Base-by-base conservation (phyloP, 106 monocot genomes). In the Triglochin maritima region DNA sequence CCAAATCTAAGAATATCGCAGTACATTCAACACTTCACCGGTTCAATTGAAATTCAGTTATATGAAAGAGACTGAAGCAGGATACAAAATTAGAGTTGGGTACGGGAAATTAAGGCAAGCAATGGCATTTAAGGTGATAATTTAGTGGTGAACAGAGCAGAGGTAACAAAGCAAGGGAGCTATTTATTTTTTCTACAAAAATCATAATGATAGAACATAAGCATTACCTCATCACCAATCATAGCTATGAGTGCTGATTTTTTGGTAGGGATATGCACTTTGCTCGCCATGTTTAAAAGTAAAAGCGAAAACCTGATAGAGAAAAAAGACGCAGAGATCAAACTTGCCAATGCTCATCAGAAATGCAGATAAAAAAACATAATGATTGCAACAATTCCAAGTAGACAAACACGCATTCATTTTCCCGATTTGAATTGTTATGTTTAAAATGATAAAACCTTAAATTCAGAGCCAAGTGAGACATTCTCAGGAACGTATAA, bases 201-300 rank as follows among this genome's bases (percentile, higher is more conserved):
- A 48, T 8, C 2, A 14, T 9, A 52, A 9, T 4, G 53, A 43
- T 13, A 11, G 13, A 6, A 56, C 12, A 44, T n/a, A 6, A 68
- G 3, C 11, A 45, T 7, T 85, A 89, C 89, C 89, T 85, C 85
- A 75, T 89, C 89, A 41, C 80, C 89, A 51, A 89, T 89, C 75
- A 89, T 85, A 17, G 85, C 89, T 17, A 89, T 89, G 46, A 89
- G 80, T 49, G 82, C 89, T 3, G 89, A 89, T 67, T 75, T 89
- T 42, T 60, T 80, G 43, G 78, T 82, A 3, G 78, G 80, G 41
- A 89, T 89, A 53, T 60, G 72, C 55, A 73, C 41, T 60, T 80
- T 77, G 51, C 78, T 79, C 7, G 89, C 89, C 89, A 89, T 89
- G 45, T 14, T 57, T 52, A 29, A 0, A 29, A 29, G 1, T 52